phyloP scores from a whole-genome alignment of 2,329 filamentous ascomycete genomes.

The Pseudogymnoascus sp. region DNA sequence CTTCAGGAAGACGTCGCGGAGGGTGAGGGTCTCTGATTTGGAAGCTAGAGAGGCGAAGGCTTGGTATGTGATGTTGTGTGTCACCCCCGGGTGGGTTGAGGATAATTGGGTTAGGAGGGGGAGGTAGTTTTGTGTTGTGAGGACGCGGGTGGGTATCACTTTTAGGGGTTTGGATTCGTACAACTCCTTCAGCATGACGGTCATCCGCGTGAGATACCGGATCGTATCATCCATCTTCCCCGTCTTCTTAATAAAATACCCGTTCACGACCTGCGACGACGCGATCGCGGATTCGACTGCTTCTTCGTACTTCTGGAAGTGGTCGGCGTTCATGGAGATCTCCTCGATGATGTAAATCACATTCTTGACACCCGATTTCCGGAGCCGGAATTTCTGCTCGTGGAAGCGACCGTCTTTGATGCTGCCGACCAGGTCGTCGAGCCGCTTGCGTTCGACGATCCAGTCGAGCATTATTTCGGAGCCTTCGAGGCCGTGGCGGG shows the following conservation, averaged over 20 bases:
- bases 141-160: conserved; percentile 56
- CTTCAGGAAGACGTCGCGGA: conserved; percentile 69
- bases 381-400: conserved; percentile 75
- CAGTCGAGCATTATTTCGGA: conserved; percentile 69
- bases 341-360: conserved; percentile 75
- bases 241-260: conserved; percentile 71
- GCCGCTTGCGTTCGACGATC: conserved; percentile 71
- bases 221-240: conserved; percentile 70
- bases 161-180: conserved; percentile 52
- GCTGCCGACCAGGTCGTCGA: conserved; percentile 70
- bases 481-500: conserved; percentile 49
- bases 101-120: conserved; percentile 52
- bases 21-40: conserved; percentile 65
- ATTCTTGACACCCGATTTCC: conserved; percentile 63
- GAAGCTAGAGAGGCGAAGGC: conserved; percentile 65
- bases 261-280: conserved; percentile 68
- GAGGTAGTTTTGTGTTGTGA: conserved; percentile 58
- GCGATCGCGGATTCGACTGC: conserved; percentile 64
- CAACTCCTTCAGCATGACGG: conserved; percentile 52
- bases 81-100: conserved; percentile 38
- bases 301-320: conserved; percentile 51
- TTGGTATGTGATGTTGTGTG: conserved; percentile 58
- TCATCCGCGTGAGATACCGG: conserved; percentile 65
- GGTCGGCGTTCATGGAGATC: conserved; percentile 48
- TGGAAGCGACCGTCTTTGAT: conserved; percentile 77